phyloP scores from a whole-genome alignment of 2,329 filamentous ascomycete genomes.

The Aspergillus alliaceus region DNA sequence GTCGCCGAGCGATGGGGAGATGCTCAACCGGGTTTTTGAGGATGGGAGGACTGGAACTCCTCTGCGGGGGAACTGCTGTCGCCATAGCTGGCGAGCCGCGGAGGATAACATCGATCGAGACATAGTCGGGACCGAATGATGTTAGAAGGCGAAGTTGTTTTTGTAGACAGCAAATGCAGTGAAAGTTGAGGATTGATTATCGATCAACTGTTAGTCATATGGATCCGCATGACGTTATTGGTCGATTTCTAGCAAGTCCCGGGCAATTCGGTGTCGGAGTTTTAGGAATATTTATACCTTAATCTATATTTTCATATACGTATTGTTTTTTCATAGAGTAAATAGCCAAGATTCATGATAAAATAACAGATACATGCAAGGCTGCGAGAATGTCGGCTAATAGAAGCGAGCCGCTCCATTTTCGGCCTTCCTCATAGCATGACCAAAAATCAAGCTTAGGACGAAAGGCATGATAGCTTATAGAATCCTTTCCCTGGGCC shows the following conservation, averaged over 20 bases:
- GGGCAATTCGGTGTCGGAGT: not conserved
- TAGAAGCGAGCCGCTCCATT: too few species aligned
- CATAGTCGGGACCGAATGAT: slow-evolving; percentile 23
- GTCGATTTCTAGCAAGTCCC: slow-evolving; percentile 14
- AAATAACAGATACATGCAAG: too few species aligned
- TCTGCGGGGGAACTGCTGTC: slow-evolving; percentile 9
- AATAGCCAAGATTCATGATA: too few species aligned
- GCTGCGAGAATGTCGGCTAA: too few species aligned
- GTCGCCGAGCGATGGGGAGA: slow-evolving; percentile 32
- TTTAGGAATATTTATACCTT: not conserved
- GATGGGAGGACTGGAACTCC: slow-evolving; percentile 22
- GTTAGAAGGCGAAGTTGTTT: not conserved
- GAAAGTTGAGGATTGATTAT: slow-evolving; percentile 18
- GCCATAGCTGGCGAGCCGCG: slow-evolving; percentile 25
- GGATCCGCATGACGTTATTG: slow-evolving; percentile 29
- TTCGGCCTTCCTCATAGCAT: too few species aligned
- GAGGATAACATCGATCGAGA: slow-evolving; percentile 28
- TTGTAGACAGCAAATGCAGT: not conserved
- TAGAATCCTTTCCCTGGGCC: too few species aligned
- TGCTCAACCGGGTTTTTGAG: slow-evolving; percentile 21
- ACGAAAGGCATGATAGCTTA: too few species aligned
- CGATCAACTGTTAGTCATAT: slow-evolving; percentile 31
- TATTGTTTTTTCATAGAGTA: too few species aligned
- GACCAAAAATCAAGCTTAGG: too few species aligned
- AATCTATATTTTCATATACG: too few species aligned